Evolutionary conservation across 257 asterid genomes (phyloP), one percentile per base, ranked within the genome.

Genomic region (Catharanthus roseus): DNA sequence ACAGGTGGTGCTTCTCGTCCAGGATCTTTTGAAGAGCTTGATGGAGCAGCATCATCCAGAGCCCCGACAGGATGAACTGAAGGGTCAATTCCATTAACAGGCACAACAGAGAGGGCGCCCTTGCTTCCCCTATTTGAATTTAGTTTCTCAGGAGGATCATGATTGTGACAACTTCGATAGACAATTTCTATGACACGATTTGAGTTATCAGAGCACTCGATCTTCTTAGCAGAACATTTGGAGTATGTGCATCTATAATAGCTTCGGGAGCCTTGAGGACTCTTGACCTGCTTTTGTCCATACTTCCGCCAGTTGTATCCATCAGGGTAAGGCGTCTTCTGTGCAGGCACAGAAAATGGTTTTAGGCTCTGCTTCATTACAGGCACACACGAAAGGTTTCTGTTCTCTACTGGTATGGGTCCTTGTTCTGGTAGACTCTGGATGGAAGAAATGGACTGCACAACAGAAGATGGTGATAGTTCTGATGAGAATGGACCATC

Each of bases 241-340:
- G 90, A 84, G 77, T 83, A 78, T 56, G 95, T 88, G 89, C 98
- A 92, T 85, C 96, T 82, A 85, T 92, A 90, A 77, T 90, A 92
- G 85, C 98, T 92, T 61, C 97, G 87, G 75, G 91, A 88, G 74
- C 98, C 98, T 82, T 85, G 90, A 55, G 97, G 98, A 84, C 91
- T 87, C 89, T 90, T 92, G 74, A 92, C 97, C 87, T 88, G 96
- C 90, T 92, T 92, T 74, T 92, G 96, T 76, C 97, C 98, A 79
- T 92, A 92, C 85, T 92, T 92, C 75, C 97, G 88, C 98, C 97
- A 92, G 78, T 92, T 92, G 84, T 82, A 92, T 78, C 98, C 98
- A 79, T 92, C 98, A 62, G 82, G 69, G 47, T 73, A 76, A 61
- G 89, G 84, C 60, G 79, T 81, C 81, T 77, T 89, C 28, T 56